Evolutionary conservation across 768 basidiomycete genomes (phyloP), one percentile per base, ranked within the genome.

Genomic region (Xerocomus brunneocitrinus): DNA sequence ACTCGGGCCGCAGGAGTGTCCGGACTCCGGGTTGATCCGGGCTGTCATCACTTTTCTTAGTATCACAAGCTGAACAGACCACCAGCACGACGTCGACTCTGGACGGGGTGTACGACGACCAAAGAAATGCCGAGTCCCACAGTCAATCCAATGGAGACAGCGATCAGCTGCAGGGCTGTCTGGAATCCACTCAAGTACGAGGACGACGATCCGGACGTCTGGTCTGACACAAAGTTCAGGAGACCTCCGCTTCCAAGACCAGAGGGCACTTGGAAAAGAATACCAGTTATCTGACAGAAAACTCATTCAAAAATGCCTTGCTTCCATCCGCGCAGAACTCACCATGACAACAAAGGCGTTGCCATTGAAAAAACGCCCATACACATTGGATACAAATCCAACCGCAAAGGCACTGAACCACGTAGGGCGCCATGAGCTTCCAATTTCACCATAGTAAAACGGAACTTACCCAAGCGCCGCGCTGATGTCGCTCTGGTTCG

Each of bases 281-380:
- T 87, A 24, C 87, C 89, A 0, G 86, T 88, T 57, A 89, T 84
- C 78, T 72, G 47, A 28, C 34, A 27, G 13, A n/a, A 1, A 12
- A 27, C 45, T 25, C 16, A 30, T 44, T 50, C 34, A 19, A 42
- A 31, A 16, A 16, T 27, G 24, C 44, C 46, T 25, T 22, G 38
- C 12, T 35, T 40, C 27, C 13, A 30, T 38, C 12, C 13, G 16
- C 7, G 13, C 4, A 34, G 35, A 27, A 68, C 77, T 34, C 40
- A 89, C 87, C 82, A 91, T 89, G 54, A 92, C 82, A 22, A 90
- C 87, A 63, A 91, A 92, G 1, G 87, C 82, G 47, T 85, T 83
- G 12, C 88, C 87, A 3, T 76, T 73, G 61, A 86, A 84, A 66
- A 91, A 78, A 38, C 85, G 80, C 3, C 84, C 86, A 56, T 88